phyloP scores from a whole-genome alignment of 2,329 filamentous ascomycete genomes.

The Cercospora nicotianae region DNA sequence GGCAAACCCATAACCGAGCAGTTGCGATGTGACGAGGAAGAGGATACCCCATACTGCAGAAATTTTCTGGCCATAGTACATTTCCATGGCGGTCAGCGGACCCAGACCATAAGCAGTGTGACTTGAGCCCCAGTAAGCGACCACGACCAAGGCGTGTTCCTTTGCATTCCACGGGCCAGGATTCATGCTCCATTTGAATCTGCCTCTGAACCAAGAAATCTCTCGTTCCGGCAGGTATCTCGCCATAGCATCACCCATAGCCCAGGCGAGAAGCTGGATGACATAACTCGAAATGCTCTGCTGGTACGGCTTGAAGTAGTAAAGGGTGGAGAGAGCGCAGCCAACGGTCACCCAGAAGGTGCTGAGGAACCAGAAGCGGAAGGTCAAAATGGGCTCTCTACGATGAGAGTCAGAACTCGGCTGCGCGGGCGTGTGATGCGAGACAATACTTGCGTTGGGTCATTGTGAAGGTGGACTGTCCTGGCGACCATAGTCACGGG shows the following conservation, averaged over 20 bases:
- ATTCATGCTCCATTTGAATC: conserved; percentile 37
- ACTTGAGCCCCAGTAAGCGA: conserved; percentile 36
- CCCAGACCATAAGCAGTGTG: conserved; percentile 22
- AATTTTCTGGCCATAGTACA: conserved; percentile 23
- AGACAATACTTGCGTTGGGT: conserved; percentile 11
- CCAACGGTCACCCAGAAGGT: conserved; percentile 23
- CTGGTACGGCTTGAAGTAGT: conserved; percentile 25
- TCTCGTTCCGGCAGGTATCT: conserved; percentile 29
- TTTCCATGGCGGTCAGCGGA: conserved; percentile 19
- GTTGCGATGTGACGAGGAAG: conserved; percentile 18
- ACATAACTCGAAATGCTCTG: conserved; percentile 13
- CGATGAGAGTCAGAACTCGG: neutral
- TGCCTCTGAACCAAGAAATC: conserved; percentile 31
- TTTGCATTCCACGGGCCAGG: conserved; percentile 40
- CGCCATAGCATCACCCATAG: conserved; percentile 22
- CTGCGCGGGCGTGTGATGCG: neutral
- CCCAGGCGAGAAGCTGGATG: conserved; percentile 21
- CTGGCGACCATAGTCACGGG: conserved; percentile 17
- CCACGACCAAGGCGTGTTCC: conserved; percentile 39
- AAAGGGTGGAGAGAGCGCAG: conserved; percentile 22
- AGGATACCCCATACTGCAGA: conserved; percentile 19
- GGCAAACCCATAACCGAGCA: conserved; percentile 76
- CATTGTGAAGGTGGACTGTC: conserved; percentile 20
- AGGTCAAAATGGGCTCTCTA: conserved; percentile 24
- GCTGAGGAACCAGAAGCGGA: conserved; percentile 24